Base-by-base conservation (phyloP, 177 flowering plant species). In the Vitis hybrid region DNA sequence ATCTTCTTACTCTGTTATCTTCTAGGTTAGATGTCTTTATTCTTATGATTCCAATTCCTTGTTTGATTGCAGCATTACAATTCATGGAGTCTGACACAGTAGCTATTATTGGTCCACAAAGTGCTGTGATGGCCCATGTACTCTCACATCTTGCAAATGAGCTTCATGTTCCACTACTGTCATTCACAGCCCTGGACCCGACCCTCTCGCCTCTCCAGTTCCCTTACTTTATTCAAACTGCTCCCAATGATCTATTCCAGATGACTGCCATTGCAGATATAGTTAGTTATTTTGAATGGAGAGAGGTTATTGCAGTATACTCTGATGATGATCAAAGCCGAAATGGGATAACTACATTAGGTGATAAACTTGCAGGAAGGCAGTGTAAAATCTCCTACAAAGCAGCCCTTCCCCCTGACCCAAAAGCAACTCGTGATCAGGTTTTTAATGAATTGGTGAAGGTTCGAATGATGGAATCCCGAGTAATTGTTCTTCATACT, bases 171-270 rank as follows among this genome's bases (percentile, higher is more conserved):
- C 93, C 91, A 0, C 19, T 87, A 14, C 66, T 89, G 64, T 84
- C 93, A 30, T 89, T 84, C 76, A 82, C 89, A n/a, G 91, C 93
- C 1, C 72, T 83, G 30, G 93, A 89, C 68, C 93, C 93, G 8
- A 70, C 82, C 51, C 81, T 89, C 8, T 66, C 91, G 5, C 70
- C 88, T 66, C 89, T 84, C 50, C 88, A 87, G 68, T 87, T 79
- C 70, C 93, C 93, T 7, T 89, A 74, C 72, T 83, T 89, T 67
- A 62, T 85, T 57, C 82, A 82, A 69, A 87, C 91, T 4, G 84
- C 93, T 10, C 91, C 86, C 1, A 86, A 54, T 66, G 89, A 89
- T 72, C 64, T 71, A 60, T 86, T 75, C 74, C 88, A 82, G 76
- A 84, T 89, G 91, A 61, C 75, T 51, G 91, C 90, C 40, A 80